Percentiles rank a stretch among this genome's conserved stretches.
phyloP scores from a whole-genome alignment of 345 rosid species.

The Salix brachista region DNA sequence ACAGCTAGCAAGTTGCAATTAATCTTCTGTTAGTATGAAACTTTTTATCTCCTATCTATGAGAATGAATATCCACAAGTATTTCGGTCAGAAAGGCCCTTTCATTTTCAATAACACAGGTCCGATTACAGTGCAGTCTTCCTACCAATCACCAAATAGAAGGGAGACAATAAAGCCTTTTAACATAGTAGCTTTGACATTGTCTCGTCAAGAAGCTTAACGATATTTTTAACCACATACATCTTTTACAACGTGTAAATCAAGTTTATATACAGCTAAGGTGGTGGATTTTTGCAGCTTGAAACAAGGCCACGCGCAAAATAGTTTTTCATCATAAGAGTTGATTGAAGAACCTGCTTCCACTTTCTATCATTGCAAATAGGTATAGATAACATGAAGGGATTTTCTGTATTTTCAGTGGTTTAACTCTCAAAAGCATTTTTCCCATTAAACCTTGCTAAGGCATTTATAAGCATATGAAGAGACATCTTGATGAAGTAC shows the following conservation, averaged over 20 bases:
- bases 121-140: background rate
- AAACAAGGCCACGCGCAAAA: background rate
- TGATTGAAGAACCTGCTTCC: background rate
- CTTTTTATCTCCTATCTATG: background rate
- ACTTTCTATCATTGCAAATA: background rate
- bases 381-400: background rate
- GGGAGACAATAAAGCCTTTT: background rate
- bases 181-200: background rate
- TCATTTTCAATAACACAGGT: background rate
- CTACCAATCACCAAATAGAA: background rate
- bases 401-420: background rate
- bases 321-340: background rate
- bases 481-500: background rate
- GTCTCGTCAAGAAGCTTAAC: background rate
- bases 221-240: background rate
- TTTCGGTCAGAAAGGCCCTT: background rate
- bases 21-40: background rate
- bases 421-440: background rate
- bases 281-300: background rate
- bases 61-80: background rate
- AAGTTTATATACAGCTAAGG: background rate
- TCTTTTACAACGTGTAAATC: background rate
- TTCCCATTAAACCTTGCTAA: background rate
- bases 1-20: background rate
- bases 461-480: background rate